Conservation (phyloP, 2,329 filamentous ascomycete species). For the Thermothelomyces thermophilus region DNA sequence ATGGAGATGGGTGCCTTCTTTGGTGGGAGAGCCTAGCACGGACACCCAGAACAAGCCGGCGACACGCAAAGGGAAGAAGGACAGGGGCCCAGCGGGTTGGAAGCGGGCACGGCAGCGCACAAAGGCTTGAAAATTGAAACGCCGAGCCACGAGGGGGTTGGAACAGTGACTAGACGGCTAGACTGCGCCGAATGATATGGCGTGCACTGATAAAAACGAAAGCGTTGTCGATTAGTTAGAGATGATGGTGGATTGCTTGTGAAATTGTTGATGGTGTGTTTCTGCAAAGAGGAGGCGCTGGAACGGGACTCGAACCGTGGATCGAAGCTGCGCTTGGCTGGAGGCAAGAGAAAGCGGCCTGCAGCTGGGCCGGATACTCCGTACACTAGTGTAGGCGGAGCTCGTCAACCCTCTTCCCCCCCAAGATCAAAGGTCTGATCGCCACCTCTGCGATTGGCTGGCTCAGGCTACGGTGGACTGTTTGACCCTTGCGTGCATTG, state of each 20-base stretch:
- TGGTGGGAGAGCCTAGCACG: slow-evolving; percentile 9
- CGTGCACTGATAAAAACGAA: slow-evolving; percentile 18
- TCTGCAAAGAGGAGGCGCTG: slow-evolving; percentile 8
- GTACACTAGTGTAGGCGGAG: slow-evolving; percentile 16
- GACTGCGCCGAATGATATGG: slow-evolving; percentile 8
- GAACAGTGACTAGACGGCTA: neutral
- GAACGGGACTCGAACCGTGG: slow-evolving; percentile 8
- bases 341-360: slow-evolving; percentile 13
- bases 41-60: slow-evolving; percentile 1
- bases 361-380: neutral
- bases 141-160: slow-evolving; percentile 9
- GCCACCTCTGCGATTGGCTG: slow-evolving; percentile 32
- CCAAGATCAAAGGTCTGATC: slow-evolving; percentile 34
- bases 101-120: slow-evolving; percentile 9
- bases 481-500: slow-evolving; percentile 17
- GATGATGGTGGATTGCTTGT: slow-evolving; percentile 16
- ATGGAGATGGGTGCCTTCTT: neutral
- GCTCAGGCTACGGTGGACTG: slow-evolving; percentile 18
- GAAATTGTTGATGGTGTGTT: slow-evolving; percentile 11
- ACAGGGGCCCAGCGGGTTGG: neutral
- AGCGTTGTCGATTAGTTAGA: slow-evolving; percentile 7
- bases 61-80: slow-evolving; percentile 3
- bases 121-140: slow-evolving; percentile 8
- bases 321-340: slow-evolving; percentile 15
- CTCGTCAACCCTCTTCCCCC: slow-evolving; percentile 24